Evolutionary conservation across 305 asterid genomes (phyloP), one percentile per base, ranked within the genome.

Genomic region (Coffea humblotiana): DNA sequence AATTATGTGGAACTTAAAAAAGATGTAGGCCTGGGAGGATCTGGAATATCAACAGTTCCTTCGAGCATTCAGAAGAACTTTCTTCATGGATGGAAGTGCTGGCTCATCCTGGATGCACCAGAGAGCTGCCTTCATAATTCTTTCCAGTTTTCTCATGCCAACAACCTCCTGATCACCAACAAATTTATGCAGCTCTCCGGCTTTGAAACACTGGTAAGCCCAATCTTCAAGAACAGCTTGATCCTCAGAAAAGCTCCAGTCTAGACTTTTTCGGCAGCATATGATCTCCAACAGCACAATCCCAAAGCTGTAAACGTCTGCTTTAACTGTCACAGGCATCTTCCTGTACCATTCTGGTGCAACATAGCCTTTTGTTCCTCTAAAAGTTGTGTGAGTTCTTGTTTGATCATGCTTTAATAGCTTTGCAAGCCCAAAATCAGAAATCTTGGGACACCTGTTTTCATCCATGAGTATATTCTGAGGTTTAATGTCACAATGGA

Each of bases 341-440:
- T 72, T 86, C 29, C 47, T 77, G 61, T 82, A 80, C 91, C 93
- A 89, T 51, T 89, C 90, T 1, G 93, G 94, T 11, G 93, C 94
- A 1, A 82, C 88, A 25, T 88, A 90, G 0, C 93, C 91, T n/a
- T 45, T 86, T 3, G 91, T 90, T 1, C 93, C 91, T 85, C 91
- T 77, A 11, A 85, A 65, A 64, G 79, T 87, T 0, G 92, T 90
- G 6, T 35, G 65, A 43, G 91, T 89, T 21, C 82, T 84, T 0
- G 90, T 86, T 79, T 91, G 90, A 6, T 88, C 93, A 35, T 79
- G 74, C 32, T 87, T 89, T 15, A 88, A 63, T 43, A 88, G 92
- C 85, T 91, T 89, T 11, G 93, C 90, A 35, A 90, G 21, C n/a
- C 92, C 92, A 6, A 88, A 90, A 29, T 90, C 92, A 0, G 91